Base-by-base conservation (phyloP, 139 green algal species). In the Spirogloea muscicola region DNA sequence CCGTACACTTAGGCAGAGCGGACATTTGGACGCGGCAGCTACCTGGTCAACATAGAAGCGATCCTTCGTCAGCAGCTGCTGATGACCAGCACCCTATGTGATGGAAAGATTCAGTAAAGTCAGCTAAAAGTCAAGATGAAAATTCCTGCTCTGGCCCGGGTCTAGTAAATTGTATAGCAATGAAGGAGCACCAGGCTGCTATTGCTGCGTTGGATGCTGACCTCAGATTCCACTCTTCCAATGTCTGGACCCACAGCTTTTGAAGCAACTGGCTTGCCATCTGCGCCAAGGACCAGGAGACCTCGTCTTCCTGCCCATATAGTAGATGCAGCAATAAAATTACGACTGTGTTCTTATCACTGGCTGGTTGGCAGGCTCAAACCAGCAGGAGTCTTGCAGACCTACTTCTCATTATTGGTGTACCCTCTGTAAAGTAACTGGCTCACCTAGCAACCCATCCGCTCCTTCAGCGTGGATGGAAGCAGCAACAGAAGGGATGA, bases 1-100 rank as follows among this genome's bases (percentile, higher is more conserved):
- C 21, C 90, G 70, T 1, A 76, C 25, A 0, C 80, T 90, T 46
- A 97, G 77, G 81, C 92, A 97, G 71, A 97, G 84, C 3, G 91
- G 81, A 70, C 92, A 97, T 25, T 77, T 77, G 7, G 16, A 31
- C 21, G 21, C 21, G 27, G 9, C 46, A 3, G 33, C 18, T 9
- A 4, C 66, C 66, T 75, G 66, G 13, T 62, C 7, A 21, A 33
- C 31, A 62, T 31, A 33, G 40, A 6, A 43, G 52, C 37, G 52
- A 38, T 21, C 5, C 7, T 7, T 6, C 7, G 31, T 43, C 52
- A 31, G 38, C 52, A 31, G 40, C 40, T 7, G 38, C 52, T 39
- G 9, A 21, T 43, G 52, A 43, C 7, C 52, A 31, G 52, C 40
- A 43, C 7, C 40, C 52, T 7, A n/a, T n/a, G n/a, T n/a, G n/a